Evolutionary conservation across 2,329 filamentous ascomycete genomes (phyloP).

Genomic region (Diaporthe sp.): DNA sequence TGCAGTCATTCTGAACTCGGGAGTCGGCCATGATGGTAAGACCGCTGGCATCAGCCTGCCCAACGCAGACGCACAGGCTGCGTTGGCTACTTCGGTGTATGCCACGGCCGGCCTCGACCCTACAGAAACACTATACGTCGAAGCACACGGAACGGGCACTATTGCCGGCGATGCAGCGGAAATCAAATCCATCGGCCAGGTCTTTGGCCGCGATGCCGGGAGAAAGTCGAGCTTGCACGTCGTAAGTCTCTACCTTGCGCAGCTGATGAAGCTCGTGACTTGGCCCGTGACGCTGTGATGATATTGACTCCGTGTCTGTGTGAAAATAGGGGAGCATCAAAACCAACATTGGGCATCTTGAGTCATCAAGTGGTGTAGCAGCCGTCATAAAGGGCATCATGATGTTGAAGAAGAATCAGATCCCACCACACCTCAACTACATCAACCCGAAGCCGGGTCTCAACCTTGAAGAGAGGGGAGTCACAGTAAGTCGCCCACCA

Average conservation of each 20-base stretch:
- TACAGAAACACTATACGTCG: constrained; percentile 44
- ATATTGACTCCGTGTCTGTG: background rate
- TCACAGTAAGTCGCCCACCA: background rate
- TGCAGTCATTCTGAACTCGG: constrained; percentile 53
- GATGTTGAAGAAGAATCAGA: constrained; percentile 46
- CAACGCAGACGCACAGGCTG: constrained; percentile 49
- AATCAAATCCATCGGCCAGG: constrained; percentile 8
- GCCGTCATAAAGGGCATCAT: constrained; percentile 51
- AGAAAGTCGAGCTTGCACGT: constrained; percentile 11
- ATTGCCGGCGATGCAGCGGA: constrained; percentile 8
- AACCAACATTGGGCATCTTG: constrained; percentile 38
- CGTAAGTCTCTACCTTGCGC: background rate
- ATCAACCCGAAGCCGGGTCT: constrained; percentile 37
- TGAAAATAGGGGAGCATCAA: constrained; percentile 36
- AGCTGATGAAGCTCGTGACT: too few species aligned
- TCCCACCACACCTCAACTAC: constrained; percentile 51
- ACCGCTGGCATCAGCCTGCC: constrained; percentile 61
- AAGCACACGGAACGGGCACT: constrained; percentile 50
- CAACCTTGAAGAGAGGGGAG: background rate
- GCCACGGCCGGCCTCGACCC: constrained; percentile 48
- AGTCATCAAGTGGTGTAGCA: constrained; percentile 47
- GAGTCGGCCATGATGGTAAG: constrained; percentile 56
- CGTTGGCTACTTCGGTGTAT: constrained; percentile 52
- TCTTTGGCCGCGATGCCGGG: constrained; percentile 5
- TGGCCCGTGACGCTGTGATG: too few species aligned